These are phyloP conservation scores for Termitomyces sp. DNA, from an alignment of 768 basidiomycete species.

Conservation along the genomic window DNA sequence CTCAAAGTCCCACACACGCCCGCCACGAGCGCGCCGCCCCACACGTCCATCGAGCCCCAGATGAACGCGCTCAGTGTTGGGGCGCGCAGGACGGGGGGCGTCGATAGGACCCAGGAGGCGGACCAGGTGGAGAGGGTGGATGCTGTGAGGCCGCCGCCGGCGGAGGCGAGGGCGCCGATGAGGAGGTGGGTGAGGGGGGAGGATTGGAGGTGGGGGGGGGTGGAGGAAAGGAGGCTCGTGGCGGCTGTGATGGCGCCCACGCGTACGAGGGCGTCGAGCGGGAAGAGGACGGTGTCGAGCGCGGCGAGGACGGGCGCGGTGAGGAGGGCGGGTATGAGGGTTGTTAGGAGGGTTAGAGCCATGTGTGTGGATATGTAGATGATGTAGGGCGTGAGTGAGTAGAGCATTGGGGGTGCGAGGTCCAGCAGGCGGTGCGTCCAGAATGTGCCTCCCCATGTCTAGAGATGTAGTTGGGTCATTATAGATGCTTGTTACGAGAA, in stretches of 20 bases:
- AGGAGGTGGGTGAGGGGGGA: conserved; percentile 45
- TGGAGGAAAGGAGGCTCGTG: conserved; percentile 29
- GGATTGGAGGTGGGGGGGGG: conserved; percentile 27
- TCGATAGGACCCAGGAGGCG: conserved; percentile 39
- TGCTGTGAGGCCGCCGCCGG: conserved; percentile 42
- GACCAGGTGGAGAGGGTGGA: conserved; percentile 42
- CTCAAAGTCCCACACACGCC: conserved; percentile 11
- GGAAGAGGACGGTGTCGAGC: conserved; percentile 43
- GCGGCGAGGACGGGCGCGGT: conserved; percentile 21
- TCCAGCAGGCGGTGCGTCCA: conserved; percentile 39
- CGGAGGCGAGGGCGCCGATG: conserved; percentile 42
- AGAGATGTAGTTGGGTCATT: too few species aligned
- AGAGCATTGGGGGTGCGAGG: conserved; percentile 43
- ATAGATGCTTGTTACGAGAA: too few species aligned
- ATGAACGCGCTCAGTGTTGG: conserved; percentile 30
- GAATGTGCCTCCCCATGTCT: conserved; percentile 49
- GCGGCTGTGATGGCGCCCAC: conserved; percentile 35
- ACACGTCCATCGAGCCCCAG: conserved; percentile 43
- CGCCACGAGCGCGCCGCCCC: conserved; percentile 46
- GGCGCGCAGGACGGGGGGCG: conserved; percentile 40
- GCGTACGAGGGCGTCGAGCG: conserved; percentile 46
- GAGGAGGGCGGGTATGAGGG: conserved; percentile 25
- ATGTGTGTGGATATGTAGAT: conserved; percentile 48
- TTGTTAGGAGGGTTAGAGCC: conserved; percentile 37
- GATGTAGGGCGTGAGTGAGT: conserved; percentile 40